phyloP scores from a whole-genome alignment of 768 basidiomycete species.

The Daedaleopsis nitida region DNA sequence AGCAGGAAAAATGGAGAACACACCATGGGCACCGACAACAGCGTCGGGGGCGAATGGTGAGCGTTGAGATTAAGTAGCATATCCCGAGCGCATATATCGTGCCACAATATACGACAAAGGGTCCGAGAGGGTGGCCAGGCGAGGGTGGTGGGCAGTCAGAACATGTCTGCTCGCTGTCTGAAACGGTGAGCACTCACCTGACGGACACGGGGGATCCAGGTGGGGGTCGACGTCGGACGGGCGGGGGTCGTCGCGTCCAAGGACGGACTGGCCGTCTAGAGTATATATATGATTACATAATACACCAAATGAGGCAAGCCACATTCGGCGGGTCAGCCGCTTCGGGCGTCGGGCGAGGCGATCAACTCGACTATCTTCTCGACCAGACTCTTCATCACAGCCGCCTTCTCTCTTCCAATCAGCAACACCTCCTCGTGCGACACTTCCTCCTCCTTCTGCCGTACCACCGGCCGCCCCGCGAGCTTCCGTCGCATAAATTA shows the following conservation, averaged over 20 bases:
- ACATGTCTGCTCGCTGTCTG: background rate
- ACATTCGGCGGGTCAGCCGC: slow-evolving; percentile 15
- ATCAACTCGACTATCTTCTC: slow-evolving; percentile 54
- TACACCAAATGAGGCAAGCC: slow-evolving; percentile 11
- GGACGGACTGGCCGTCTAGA: background rate
- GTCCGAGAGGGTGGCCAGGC: background rate
- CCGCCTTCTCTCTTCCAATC: slow-evolving; percentile 66
- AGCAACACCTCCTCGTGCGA: slow-evolving; percentile 81
- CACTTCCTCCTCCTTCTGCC: slow-evolving; percentile 48
- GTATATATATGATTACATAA: slow-evolving; percentile 20
- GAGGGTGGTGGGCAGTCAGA: too few relatives aligned
- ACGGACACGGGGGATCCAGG: background rate
- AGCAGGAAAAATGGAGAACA: background rate
- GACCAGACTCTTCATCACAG: slow-evolving; percentile 72
- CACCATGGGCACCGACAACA: background rate
- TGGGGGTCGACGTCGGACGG: slow-evolving; percentile 10
- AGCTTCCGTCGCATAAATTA: slow-evolving; percentile 43
- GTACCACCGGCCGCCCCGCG: slow-evolving; percentile 52
- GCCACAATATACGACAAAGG: background rate
- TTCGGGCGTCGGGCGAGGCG: slow-evolving; percentile 3
- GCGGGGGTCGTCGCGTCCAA: slow-evolving; percentile 12
- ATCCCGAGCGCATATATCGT: background rate
- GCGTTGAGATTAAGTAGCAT: background rate
- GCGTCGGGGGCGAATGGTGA: background rate
- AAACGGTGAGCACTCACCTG: slow-evolving; percentile 17